phyloP scores from a whole-genome alignment of 73 alveolate genomes.

The Symbiodinium pilosum region DNA sequence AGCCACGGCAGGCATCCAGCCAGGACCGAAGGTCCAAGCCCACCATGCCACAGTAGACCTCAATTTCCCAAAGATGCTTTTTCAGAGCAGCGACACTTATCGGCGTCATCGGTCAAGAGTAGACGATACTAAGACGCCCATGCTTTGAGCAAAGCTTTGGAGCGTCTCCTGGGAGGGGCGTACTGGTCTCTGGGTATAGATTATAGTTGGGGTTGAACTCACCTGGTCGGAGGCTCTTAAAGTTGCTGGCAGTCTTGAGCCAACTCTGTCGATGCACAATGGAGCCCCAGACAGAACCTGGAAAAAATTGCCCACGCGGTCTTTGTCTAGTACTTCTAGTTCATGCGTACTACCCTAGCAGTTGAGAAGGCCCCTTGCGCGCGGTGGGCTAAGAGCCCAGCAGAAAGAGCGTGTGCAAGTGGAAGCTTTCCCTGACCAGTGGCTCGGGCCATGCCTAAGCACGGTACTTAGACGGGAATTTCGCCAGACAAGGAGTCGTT shows the following conservation, averaged over 20 bases:
- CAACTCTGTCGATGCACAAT: too few species aligned
- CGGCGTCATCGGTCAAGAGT: too few species aligned
- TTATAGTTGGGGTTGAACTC: not conserved
- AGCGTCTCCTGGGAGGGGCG: too few species aligned
- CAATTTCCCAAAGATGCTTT: not conserved
- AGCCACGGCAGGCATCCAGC: constrained; percentile 79
- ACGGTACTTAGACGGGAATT: not conserved
- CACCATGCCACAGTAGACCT: constrained; percentile 72
- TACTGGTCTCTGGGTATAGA: too few species aligned
- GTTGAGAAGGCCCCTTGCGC: not conserved
- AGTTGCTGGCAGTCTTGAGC: not conserved
- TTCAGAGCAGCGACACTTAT: not conserved
- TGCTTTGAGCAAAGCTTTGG: too few species aligned
- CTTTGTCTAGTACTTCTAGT: too few species aligned
- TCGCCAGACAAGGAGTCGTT: not conserved
- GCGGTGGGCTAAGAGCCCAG: not conserved
- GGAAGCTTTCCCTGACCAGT: constrained; percentile 48
- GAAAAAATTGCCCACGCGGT: too few species aligned
- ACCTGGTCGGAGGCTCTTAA: too few species aligned
- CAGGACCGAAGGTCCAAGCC: constrained; percentile 44
- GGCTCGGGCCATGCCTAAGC: constrained; percentile 42
- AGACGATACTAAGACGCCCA: too few species aligned
- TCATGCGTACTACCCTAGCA: too few species aligned
- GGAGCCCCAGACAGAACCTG: too few species aligned
- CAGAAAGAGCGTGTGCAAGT: constrained; percentile 38